Conservation (phyloP, 1,284 basidiomycete genomes). For the Volvariella volvacea region DNA sequence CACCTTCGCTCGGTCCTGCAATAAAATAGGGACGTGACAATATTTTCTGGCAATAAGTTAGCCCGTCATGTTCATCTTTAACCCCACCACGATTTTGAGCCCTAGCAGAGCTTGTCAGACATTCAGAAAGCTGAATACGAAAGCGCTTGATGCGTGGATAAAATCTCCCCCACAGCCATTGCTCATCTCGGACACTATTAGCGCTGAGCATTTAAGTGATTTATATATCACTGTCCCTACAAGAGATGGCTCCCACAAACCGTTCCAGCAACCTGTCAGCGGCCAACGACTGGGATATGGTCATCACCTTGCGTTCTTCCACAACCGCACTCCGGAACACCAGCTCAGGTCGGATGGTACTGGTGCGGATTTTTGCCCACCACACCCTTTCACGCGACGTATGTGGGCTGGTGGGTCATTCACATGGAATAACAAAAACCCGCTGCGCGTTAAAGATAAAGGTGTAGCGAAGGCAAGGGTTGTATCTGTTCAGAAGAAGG, state of each 20-base stretch:
- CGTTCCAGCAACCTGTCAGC: conserved; percentile 31
- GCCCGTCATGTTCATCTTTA: no score
- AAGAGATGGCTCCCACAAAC: conserved; percentile 42
- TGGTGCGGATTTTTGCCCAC: conserved; percentile 64
- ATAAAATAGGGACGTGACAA: no score
- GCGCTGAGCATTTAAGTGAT: conserved; percentile 47
- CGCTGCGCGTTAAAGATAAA: conserved; percentile 49
- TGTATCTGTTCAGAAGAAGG: conserved; percentile 57
- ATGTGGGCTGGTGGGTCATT: conserved; percentile 85
- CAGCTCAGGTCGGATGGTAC: conserved; percentile 66
- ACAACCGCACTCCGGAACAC: conserved; percentile 53
- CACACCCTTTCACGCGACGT: conserved; percentile 65
- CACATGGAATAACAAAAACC: conserved; percentile 46
- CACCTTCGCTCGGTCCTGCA: no score
- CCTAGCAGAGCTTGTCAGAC: no score
- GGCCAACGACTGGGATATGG: conserved; percentile 49
- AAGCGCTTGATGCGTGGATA: no score
- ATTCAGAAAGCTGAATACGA: no score
- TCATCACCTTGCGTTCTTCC: conserved; percentile 73
- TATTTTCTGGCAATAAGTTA: no score
- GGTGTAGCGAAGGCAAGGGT: conserved; percentile 48
- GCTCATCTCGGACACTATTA: conserved; percentile 37
- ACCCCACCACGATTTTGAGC: no score
- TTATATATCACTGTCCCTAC: conserved; percentile 68
- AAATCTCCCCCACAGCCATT: conserved; percentile 11